A percentile compares a stretch with the other conserved stretches of the same genome.
Conservation (phyloP, 371 early-diverging fungal genomes). For the Mucor racemosus region DNA sequence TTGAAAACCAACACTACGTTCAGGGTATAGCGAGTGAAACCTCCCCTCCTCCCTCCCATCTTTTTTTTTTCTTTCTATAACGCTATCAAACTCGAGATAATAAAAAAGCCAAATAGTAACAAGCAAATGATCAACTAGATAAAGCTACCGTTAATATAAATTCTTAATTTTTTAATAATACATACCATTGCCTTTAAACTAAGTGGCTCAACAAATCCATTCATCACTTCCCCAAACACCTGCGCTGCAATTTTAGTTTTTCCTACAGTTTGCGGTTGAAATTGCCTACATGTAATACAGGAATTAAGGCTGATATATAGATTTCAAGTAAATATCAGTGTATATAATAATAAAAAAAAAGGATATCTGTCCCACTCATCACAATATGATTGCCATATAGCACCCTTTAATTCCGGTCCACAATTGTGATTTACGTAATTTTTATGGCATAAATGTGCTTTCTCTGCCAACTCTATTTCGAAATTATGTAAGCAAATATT, state of each 20-base stretch:
- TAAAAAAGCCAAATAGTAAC: conserved; percentile 16
- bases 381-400: conserved; percentile 18
- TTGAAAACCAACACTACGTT: too few species aligned
- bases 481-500: not conserved
- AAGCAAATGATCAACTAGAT: conserved; percentile 15
- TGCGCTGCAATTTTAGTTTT: conserved; percentile 20
- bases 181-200: conserved; percentile 28
- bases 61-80: not conserved
- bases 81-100: conserved; percentile 12
- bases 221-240: conserved; percentile 26
- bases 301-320: not conserved
- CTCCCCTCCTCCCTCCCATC: too few species aligned
- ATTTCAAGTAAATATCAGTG: too few species aligned
- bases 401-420: conserved; percentile 21
- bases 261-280: not conserved
- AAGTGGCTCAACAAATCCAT: conserved; percentile 24
- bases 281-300: conserved; percentile 14
- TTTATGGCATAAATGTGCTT: conserved; percentile 13
- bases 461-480: conserved; percentile 10
- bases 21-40: too few species aligned
- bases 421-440: conserved; percentile 19
- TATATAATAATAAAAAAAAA: not conserved
- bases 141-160: not conserved
- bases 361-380: conserved; percentile 30
- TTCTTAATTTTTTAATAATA: too few species aligned